Conservation (phyloP, 805 yeast species). For the Kodamaea fukazawae region DNA sequence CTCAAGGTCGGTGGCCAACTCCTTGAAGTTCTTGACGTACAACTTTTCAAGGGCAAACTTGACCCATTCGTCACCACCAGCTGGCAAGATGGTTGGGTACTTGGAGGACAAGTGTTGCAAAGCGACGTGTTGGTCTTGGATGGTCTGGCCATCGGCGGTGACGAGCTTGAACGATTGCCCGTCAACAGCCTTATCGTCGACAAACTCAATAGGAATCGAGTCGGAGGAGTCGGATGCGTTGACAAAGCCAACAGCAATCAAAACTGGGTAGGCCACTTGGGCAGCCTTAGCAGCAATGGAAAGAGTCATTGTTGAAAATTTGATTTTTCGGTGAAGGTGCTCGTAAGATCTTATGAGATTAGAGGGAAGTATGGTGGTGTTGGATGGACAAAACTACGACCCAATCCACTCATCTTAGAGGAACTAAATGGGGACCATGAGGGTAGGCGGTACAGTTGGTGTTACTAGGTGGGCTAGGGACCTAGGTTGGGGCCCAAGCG, state of each 20-base stretch:
- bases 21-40: constrained; percentile 84
- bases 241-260: constrained; percentile 75
- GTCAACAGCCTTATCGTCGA: constrained; percentile 58
- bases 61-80: constrained; percentile 48
- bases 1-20: constrained; percentile 73
- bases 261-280: constrained; percentile 70
- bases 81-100: constrained; percentile 11
- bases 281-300: constrained; percentile 85
- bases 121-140: constrained; percentile 42
- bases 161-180: constrained; percentile 44
- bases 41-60: constrained; percentile 65
- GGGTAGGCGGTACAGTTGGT: too few relatives aligned
- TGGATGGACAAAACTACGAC: too few relatives aligned
- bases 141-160: constrained; percentile 41
- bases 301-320: constrained; percentile 34
- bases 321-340: neutral
- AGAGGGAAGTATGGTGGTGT: too few relatives aligned
- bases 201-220: constrained; percentile 58
- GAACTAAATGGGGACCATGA: too few relatives aligned
- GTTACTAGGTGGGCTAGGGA: too few relatives aligned
- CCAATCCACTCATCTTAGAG: too few relatives aligned
- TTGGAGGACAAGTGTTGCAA: constrained; percentile 50
- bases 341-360: too few relatives aligned
- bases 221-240: constrained; percentile 44
- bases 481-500: too few relatives aligned